Percentiles rank a stretch among this genome's conserved stretches.
Evolutionary conservation across 257 asterid genomes (phyloP).

Genomic region (Solanum chiquidenum): DNA sequence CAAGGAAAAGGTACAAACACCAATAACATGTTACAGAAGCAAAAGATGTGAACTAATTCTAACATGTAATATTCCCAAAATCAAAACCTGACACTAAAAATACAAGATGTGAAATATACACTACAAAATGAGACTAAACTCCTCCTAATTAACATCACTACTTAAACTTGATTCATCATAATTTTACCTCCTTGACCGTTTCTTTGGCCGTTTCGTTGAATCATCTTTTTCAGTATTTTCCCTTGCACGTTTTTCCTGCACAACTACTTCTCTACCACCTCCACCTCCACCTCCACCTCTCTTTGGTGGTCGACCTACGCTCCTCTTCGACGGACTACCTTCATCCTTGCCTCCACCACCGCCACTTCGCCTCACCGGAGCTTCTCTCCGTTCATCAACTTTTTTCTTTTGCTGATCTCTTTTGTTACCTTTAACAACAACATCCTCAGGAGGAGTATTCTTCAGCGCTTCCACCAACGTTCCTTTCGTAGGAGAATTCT

Average conservation of each 20-base stretch:
- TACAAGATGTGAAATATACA: background rate
- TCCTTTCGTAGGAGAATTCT: slow-evolving; percentile 17
- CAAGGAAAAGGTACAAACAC: background rate
- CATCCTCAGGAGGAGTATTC: background rate
- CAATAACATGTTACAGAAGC: background rate
- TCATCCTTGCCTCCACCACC: slow-evolving; percentile 14
- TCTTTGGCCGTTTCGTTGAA: slow-evolving; percentile 20
- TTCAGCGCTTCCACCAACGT: slow-evolving; percentile 8
- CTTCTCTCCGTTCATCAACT: slow-evolving; percentile 10
- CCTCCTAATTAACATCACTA: background rate
- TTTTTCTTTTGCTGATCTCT: slow-evolving; percentile 15
- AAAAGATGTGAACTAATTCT: background rate
- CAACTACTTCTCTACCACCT: background rate
- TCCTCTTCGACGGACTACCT: slow-evolving; percentile 18
- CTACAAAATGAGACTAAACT: background rate
- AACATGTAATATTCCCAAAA: background rate
- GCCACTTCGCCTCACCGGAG: slow-evolving; percentile 1
- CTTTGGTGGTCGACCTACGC: slow-evolving; percentile 21
- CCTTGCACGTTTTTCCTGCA: slow-evolving; percentile 13
- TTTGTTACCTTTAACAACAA: background rate
- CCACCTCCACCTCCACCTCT: background rate
- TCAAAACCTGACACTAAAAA: background rate
- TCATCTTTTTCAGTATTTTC: slow-evolving; percentile 19
- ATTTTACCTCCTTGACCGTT: slow-evolving; percentile 22
- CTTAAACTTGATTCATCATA: background rate